A percentile compares a stretch with the other conserved stretches of the same genome.
phyloP scores from a whole-genome alignment of 139 green algal genomes.

The Limnomonas spitsbergensis region DNA sequence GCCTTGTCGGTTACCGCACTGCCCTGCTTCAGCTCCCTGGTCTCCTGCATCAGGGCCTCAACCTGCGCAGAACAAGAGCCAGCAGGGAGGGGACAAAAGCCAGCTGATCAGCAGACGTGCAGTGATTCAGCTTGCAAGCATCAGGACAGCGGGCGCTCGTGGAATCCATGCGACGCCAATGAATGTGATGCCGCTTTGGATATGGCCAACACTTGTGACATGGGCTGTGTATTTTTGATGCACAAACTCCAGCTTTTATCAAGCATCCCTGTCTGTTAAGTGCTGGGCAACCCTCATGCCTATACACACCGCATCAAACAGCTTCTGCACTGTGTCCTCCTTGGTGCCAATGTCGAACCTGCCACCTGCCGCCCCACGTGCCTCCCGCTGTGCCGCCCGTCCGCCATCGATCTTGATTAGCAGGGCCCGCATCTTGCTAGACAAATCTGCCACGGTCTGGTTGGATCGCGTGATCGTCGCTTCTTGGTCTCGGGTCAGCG shows the following conservation, averaged over 20 bases:
- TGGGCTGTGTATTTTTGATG: no score
- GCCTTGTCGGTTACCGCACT: not conserved
- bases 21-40: not conserved
- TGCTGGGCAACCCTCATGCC: not conserved
- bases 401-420: slow-evolving; percentile 1
- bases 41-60: not conserved
- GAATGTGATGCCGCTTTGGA: no score
- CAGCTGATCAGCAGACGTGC: no score
- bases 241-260: no score
- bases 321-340: not conserved
- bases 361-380: not conserved
- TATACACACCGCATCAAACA: slow-evolving; percentile 3
- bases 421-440: not conserved
- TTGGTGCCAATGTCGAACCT: not conserved
- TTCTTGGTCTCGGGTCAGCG: not conserved
- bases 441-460: not conserved
- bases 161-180: no score
- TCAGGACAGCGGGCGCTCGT: no score
- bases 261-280: no score
- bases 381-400: not conserved
- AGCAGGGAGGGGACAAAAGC: no score
- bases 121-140: no score
- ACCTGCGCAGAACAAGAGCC: no score
- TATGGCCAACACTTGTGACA: no score
- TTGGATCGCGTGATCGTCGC: not conserved